A percentile compares a stretch with the other conserved stretches of the same genome.
Evolutionary conservation across 352 stramenopile genomes (phyloP).

Genomic region (Globisporangium uncinulatum): DNA sequence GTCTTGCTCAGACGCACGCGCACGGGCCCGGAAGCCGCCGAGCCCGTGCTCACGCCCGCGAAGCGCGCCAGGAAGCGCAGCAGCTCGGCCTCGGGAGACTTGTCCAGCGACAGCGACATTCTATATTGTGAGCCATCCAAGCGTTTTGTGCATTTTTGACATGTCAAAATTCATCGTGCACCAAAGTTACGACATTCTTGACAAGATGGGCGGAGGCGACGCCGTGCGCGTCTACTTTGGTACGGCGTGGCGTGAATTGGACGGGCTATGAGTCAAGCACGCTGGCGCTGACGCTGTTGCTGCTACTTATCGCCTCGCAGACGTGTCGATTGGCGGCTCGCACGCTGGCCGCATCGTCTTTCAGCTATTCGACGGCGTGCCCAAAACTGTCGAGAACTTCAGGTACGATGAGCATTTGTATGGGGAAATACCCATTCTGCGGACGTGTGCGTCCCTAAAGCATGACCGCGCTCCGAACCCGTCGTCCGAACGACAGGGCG

Average conservation of each 20-base stretch:
- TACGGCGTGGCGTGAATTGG: conserved; percentile 3
- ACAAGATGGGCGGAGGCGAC: neutral
- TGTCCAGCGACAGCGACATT: conserved; percentile 82
- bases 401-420: conserved; percentile 12
- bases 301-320: conserved; percentile 16
- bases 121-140: conserved; percentile 1
- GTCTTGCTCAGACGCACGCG: conserved; percentile 69
- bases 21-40: conserved; percentile 63
- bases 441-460: too few species aligned
- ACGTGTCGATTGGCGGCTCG: conserved; percentile 90
- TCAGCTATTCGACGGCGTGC: conserved; percentile 44
- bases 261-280: neutral
- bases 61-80: conserved; percentile 82
- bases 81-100: conserved; percentile 65
- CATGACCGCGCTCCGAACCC: neutral
- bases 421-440: too few species aligned
- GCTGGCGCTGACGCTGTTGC: neutral
- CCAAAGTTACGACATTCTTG: neutral
- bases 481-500: conserved; percentile 17
- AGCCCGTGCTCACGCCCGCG: conserved; percentile 66
- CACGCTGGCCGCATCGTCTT: conserved; percentile 56
- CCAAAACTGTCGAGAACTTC: conserved; percentile 68
- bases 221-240: conserved; percentile 37
- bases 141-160: too few species aligned
- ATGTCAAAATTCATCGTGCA: too few species aligned